Evolutionary conservation across 331 rosid genomes (phyloP), one percentile per base, ranked within the genome.

Genomic region (Telfairia occidentalis): DNA sequence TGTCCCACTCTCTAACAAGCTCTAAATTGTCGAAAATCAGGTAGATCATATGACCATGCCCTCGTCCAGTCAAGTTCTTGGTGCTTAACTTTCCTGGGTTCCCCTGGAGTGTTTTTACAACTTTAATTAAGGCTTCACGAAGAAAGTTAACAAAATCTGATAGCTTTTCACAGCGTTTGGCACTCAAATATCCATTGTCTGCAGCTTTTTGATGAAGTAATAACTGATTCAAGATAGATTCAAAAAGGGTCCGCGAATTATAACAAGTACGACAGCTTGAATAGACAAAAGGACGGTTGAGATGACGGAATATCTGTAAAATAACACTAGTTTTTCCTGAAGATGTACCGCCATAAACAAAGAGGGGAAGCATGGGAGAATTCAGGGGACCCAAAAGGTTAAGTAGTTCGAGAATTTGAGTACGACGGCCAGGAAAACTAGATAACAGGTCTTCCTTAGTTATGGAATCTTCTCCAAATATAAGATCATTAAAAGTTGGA

Each of bases 1-100:
- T 94, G 70, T 91, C 97, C 96, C 98, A 94, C 75, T 85, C 96
- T 82, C 86, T 84, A 80, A 89, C 82, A 82, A 89, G 92, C 80
- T 94, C 95, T 78, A 94, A 79, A 78, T 91, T 88, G 80, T 91
- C 97, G 49, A 94, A 91, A 50, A 94, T 86, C 86, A 94, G 81
- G 86, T 94, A 91, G 78, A 90, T 71, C 92, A 88, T 94, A 77
- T 88, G 85, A 75, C 97, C 96, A 71, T 52, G 75, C 79, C 82
- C 86, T 66, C 63, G 77, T 21, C 79, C 81, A 26, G 61, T 77
- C 45, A 38, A 63, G 76, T 84, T 84, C 46, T 81, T 82, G 53
- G 90, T 60, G 58, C 76, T 71, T 53, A 69, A 61, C 65, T 82
- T 89, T 63, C 80, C 85, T 0, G 81, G 79, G 38, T 78, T 86